A percentile compares a stretch with the other conserved stretches of the same genome.
Conservation (phyloP, 2,329 filamentous ascomycete genomes). For the Venturia oleaginea region DNA sequence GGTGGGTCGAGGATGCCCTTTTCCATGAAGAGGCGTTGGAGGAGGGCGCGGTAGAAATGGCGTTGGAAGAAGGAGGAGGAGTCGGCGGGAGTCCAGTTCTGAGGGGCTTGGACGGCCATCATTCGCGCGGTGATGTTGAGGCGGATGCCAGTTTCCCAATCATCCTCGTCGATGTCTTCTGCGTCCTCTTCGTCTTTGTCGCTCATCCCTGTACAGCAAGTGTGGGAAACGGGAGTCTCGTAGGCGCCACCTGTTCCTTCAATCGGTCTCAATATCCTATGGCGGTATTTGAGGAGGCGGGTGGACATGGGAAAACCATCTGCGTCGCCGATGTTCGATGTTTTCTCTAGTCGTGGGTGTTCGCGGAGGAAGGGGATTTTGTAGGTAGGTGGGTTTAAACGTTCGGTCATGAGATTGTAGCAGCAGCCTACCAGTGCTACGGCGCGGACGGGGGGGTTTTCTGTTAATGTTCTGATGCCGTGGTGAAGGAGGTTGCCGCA, state of each 20-base stretch:
- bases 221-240: slow-evolving; percentile 14
- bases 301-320: slow-evolving; percentile 92
- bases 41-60: slow-evolving; percentile 83
- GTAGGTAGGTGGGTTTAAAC: slow-evolving; percentile 75
- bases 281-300: slow-evolving; percentile 45
- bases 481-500: slow-evolving; percentile 97
- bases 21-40: slow-evolving; percentile 90
- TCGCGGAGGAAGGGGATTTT: slow-evolving; percentile 69
- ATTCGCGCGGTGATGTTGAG: slow-evolving; percentile 94
- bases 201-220: slow-evolving; percentile 12
- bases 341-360: slow-evolving; percentile 59
- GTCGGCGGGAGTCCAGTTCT: slow-evolving; percentile 78
- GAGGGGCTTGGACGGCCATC: slow-evolving; percentile 94
- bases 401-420: slow-evolving; percentile 92
- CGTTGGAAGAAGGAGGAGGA: slow-evolving; percentile 83
- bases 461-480: slow-evolving; percentile 72
- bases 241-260: slow-evolving; percentile 32
- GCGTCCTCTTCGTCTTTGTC: not conserved
- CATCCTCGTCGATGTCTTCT: slow-evolving; percentile 1
- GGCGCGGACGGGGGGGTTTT: slow-evolving; percentile 78
- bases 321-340: slow-evolving; percentile 67
- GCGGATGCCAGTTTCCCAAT: slow-evolving; percentile 51
- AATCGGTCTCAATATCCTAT: slow-evolving; percentile 16
- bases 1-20: slow-evolving; percentile 62
- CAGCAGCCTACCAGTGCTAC: slow-evolving; percentile 96